Percentiles rank a stretch among this genome's conserved stretches.
These are phyloP conservation scores for Harringtonia lauricola DNA, from an alignment of 2,329 filamentous ascomycete genomes.

Conservation along the genomic window DNA sequence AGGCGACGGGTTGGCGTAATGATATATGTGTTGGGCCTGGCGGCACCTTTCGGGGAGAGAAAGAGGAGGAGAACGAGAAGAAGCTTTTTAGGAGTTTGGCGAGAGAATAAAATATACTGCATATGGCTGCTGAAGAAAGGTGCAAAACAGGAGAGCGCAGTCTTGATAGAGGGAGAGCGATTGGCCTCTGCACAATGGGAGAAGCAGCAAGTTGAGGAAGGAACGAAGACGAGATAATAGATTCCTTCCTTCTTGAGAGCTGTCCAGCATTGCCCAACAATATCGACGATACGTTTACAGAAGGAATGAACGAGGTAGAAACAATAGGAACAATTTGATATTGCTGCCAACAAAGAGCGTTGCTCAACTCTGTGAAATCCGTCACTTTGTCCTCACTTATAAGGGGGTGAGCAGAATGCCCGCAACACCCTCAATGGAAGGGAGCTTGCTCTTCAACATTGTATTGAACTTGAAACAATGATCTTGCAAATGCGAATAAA, in stretches of 20 bases:
- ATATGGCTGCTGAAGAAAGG: neutral
- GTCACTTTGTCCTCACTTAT: too few species aligned
- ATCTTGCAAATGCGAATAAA: too few species aligned
- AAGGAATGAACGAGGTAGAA: too few species aligned
- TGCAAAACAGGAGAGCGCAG: neutral
- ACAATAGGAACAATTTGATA: too few species aligned
- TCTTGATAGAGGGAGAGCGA: neutral
- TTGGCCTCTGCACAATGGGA: neutral
- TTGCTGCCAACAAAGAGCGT: too few species aligned
- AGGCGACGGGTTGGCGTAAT: neutral
- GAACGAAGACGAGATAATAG: neutral
- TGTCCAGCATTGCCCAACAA: too few species aligned
- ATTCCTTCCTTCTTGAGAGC: neutral
- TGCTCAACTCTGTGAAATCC: too few species aligned
- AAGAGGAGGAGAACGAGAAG: neutral
- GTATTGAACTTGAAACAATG: too few species aligned
- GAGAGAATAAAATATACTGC: neutral
- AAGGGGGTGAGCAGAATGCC: too few species aligned
- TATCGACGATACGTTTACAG: too few species aligned
- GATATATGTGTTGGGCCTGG: neutral
- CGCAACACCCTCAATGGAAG: too few species aligned
- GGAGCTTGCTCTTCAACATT: too few species aligned
- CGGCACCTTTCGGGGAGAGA: neutral
- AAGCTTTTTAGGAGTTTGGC: constrained; percentile 1
- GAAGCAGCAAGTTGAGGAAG: neutral